phyloP scores from a whole-genome alignment of 2,329 filamentous ascomycete species.

The Alternaria infectoria region DNA sequence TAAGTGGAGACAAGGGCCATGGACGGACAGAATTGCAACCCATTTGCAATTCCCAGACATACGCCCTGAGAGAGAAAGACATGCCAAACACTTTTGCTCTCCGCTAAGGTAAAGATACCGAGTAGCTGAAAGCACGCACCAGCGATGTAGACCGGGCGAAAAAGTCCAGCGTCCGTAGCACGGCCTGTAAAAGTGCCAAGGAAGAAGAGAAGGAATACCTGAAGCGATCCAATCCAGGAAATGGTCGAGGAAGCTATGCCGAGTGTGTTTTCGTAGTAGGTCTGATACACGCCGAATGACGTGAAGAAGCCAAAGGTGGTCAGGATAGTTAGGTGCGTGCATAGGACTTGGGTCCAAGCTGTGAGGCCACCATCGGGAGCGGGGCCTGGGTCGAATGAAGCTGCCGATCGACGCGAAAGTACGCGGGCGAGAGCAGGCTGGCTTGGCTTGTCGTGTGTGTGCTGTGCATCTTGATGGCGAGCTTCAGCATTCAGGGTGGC shows the following conservation, averaged over 20 bases:
- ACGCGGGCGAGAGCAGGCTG: slow-evolving; percentile 21
- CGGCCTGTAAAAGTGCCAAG: slow-evolving; percentile 40
- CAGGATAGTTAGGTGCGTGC: slow-evolving; percentile 60
- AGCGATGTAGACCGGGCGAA: slow-evolving; percentile 33
- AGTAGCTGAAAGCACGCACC: slow-evolving; percentile 43
- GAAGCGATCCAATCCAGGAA: slow-evolving; percentile 43
- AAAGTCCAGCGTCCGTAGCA: slow-evolving; percentile 40
- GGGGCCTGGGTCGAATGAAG: slow-evolving; percentile 36
- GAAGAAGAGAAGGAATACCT: slow-evolving; percentile 41
- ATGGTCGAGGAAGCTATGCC: slow-evolving; percentile 43
- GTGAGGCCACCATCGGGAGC: slow-evolving; percentile 57
- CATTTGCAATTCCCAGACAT: slow-evolving; percentile 61
- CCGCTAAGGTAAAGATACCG: slow-evolving; percentile 40
- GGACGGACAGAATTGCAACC: slow-evolving; percentile 61
- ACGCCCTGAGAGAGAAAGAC: slow-evolving; percentile 58
- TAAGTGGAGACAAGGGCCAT: slow-evolving; percentile 59
- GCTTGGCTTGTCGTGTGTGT: not conserved
- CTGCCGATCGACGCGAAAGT: slow-evolving; percentile 30
- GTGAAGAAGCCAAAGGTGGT: slow-evolving; percentile 63
- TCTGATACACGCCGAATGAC: slow-evolving; percentile 64
- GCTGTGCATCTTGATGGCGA: not conserved
- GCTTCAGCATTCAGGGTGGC: slow-evolving; percentile 7
- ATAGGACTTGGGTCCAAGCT: slow-evolving; percentile 63
- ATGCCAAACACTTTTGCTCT: slow-evolving; percentile 41
- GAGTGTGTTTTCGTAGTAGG: slow-evolving; percentile 56